Evolutionary conservation across 179 eudicot species (phyloP).

Genomic region (Pouteria campechiana): DNA sequence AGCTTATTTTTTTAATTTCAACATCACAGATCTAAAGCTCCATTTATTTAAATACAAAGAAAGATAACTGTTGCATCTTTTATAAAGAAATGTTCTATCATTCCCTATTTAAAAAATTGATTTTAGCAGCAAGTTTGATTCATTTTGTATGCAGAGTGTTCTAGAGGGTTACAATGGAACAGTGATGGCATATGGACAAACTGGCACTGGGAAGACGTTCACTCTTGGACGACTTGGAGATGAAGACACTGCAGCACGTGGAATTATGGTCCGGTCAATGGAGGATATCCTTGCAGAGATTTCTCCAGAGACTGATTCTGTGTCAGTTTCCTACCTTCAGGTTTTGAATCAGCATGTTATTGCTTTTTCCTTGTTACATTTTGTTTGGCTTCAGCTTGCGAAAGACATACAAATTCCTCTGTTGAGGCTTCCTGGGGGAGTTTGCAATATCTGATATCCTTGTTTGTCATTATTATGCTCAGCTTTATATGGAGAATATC

Average conservation of each 20-base stretch:
- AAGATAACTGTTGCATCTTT: background rate
- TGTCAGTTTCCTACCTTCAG: constrained; percentile 87
- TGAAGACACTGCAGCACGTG: constrained; percentile 84
- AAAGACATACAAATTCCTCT: background rate
- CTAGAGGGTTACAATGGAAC: constrained; percentile 99
- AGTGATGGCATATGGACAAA: constrained; percentile 98
- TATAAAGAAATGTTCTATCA: no score
- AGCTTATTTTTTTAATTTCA: background rate
- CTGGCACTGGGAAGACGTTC: constrained; percentile 95
- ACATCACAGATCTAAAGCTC: background rate
- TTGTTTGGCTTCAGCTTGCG: background rate
- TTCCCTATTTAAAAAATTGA: no score
- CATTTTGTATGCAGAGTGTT: constrained; percentile 45
- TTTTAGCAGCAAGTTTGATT: no score
- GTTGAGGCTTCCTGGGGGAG: background rate
- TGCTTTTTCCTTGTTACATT: background rate
- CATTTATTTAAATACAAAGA: background rate
- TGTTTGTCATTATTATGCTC: constrained; percentile 9
- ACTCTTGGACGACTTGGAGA: constrained; percentile 96
- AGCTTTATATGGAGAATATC: constrained; percentile 97
- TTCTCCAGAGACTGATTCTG: constrained; percentile 60
- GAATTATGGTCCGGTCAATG: constrained; percentile 99
- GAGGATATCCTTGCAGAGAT: constrained; percentile 83
- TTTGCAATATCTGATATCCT: constrained; percentile 1
- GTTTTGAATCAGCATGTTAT: constrained; percentile 13